Evolutionary conservation across 345 rosid species (phyloP).

Genomic region (Populus alba): DNA sequence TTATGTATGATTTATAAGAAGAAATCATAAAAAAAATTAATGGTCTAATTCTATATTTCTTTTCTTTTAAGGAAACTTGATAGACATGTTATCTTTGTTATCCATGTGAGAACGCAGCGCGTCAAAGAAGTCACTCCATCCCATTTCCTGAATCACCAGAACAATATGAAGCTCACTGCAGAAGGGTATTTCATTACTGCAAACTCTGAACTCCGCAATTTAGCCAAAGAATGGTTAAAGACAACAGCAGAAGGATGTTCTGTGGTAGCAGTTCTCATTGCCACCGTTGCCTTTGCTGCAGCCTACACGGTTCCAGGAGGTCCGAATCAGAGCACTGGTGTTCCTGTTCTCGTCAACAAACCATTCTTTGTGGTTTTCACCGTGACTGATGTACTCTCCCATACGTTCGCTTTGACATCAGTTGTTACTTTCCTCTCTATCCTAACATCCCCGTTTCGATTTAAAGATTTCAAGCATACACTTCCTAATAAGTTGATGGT

Average conservation of each 20-base stretch:
- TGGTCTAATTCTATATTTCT: not conserved
- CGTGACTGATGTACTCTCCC: constrained; percentile 45
- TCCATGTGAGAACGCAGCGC: constrained; percentile 4
- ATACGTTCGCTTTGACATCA: constrained; percentile 47
- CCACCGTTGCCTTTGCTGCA: constrained; percentile 58
- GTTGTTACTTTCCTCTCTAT: constrained; percentile 53
- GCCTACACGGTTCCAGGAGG: constrained; percentile 54
- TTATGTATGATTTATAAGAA: not conserved
- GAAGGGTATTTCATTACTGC: not conserved
- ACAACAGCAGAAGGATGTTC: constrained; percentile 51
- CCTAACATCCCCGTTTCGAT: constrained; percentile 34
- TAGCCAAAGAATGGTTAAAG: constrained; percentile 58
- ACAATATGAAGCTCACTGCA: not conserved
- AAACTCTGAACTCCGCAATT: constrained; percentile 26
- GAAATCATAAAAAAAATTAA: not conserved
- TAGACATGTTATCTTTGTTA: not conserved
- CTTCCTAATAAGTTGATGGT: constrained; percentile 10
- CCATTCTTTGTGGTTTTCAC: constrained; percentile 38
- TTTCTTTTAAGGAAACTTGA: not conserved
- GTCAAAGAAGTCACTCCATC: not conserved
- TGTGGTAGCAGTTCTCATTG: constrained; percentile 53
- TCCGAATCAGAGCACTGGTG: constrained; percentile 17
- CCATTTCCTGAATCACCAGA: constrained; percentile 10
- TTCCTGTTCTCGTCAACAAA: constrained; percentile 13
- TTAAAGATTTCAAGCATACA: constrained; percentile 2